A percentile compares a stretch with the other conserved stretches of the same genome.
Evolutionary conservation across 495 filamentous ascomycete genomes (phyloP).

Genomic region (Penicillium herquei): DNA sequence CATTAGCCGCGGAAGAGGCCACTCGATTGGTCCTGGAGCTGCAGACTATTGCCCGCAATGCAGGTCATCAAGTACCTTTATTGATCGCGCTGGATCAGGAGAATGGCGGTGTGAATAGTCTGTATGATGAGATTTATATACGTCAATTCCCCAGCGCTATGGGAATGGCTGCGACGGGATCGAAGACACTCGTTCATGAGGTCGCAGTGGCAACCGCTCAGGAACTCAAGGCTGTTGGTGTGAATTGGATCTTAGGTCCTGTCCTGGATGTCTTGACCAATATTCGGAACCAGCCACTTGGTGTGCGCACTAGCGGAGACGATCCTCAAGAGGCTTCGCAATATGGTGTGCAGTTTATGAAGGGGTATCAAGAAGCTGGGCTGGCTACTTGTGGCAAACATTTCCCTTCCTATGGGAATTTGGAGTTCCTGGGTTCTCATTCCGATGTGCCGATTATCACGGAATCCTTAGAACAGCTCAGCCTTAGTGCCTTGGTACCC

Average conservation of each 20-base stretch:
- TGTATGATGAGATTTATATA: slow-evolving; percentile 88
- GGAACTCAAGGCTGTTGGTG: slow-evolving; percentile 79
- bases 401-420: slow-evolving; percentile 87
- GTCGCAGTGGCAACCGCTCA: slow-evolving; percentile 84
- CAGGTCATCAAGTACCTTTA: slow-evolving; percentile 80
- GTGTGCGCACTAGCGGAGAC: slow-evolving; percentile 79
- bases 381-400: slow-evolving; percentile 86
- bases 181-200: slow-evolving; percentile 71
- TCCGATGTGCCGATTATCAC: slow-evolving; percentile 89
- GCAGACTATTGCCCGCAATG: slow-evolving; percentile 81
- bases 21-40: slow-evolving; percentile 78
- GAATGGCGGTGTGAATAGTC: slow-evolving; percentile 91
- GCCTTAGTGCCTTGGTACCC: slow-evolving; percentile 76
- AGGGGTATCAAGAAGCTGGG: slow-evolving; percentile 83
- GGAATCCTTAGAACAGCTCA: slow-evolving; percentile 83
- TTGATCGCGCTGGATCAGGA: slow-evolving; percentile 87
- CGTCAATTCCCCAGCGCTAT: slow-evolving; percentile 89
- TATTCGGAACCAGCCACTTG: slow-evolving; percentile 79
- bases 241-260: slow-evolving; percentile 88
- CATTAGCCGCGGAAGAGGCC: slow-evolving; percentile 75
- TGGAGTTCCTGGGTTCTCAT: slow-evolving; percentile 85
- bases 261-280: slow-evolving; percentile 90
- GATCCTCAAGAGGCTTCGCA: slow-evolving; percentile 88
- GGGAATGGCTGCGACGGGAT: slow-evolving; percentile 84
- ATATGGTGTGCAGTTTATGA: slow-evolving; percentile 83